Conservation (phyloP, 2,329 filamentous ascomycete genomes). For the Pseudocercospora cruenta region DNA sequence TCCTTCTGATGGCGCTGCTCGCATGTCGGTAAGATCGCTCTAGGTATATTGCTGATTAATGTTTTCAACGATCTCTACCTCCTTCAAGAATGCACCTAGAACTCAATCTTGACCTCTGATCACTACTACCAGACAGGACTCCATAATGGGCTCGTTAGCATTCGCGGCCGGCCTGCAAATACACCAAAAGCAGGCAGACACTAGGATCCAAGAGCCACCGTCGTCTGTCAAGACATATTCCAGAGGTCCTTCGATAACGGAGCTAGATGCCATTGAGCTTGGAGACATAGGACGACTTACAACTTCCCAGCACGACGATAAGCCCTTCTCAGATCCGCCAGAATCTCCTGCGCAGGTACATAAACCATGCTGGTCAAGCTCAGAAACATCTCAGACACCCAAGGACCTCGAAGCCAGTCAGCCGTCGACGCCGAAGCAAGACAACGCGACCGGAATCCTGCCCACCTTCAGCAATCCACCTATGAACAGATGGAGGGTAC, state of each 20-base stretch:
- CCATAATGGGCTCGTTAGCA: constrained; percentile 16
- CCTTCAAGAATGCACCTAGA: background rate
- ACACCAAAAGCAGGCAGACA: background rate
- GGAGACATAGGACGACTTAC: constrained; percentile 26
- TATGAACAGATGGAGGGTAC: constrained; percentile 72
- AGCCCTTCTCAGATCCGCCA: constrained; percentile 9
- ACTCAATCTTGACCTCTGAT: background rate
- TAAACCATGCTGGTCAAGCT: constrained; percentile 25
- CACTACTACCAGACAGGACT: background rate
- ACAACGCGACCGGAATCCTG: constrained; percentile 51
- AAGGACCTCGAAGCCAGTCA: constrained; percentile 59
- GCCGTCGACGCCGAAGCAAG: constrained; percentile 50
- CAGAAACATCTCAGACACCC: constrained; percentile 41
- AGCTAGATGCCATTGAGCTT: constrained; percentile 34
- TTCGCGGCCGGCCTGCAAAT: constrained; percentile 21
- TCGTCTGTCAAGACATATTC: constrained; percentile 13
- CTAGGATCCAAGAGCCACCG: background rate
- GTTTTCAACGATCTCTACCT: background rate
- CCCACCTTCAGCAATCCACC: constrained; percentile 61
- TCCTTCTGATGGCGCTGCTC: background rate
- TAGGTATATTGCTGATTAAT: background rate
- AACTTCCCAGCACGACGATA: background rate
- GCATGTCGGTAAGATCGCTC: background rate
- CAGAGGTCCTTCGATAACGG: constrained; percentile 29
- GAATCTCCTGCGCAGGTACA: constrained; percentile 12